Evolutionary conservation across 73 alveolate genomes (phyloP), one percentile per base, ranked within the genome.

Genomic region (Paramecium sonneborni): DNA sequence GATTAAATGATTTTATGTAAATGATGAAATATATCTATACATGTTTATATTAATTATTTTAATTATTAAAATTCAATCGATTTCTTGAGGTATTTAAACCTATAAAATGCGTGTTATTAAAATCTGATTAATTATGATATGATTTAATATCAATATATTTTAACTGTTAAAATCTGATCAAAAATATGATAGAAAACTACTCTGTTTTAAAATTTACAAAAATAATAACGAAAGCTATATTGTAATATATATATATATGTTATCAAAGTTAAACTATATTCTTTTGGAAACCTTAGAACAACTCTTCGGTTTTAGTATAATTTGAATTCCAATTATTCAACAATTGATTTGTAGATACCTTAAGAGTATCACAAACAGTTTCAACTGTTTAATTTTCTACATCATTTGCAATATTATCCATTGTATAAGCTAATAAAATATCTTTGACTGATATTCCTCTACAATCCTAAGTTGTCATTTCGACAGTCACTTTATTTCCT

Each of bases 401-500:
- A 62, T 62, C 84, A 30, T 62, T 62, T 26, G 84, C 84, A 62
- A 62, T 32, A 11, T 37, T 74, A 34, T 74, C 87, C 56, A 74
- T 34, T 11, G 87, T 39, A 18, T 37, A 74, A 20, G 87, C 87
- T n/a, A 74, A 15, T 8, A 74, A 74, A 34, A 74, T 11, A 39
- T 74, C 87, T 38, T 74, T 74, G 56, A 74, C 87, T 37, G 87
- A 14, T 14, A 74, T 37, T 9, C 87, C 87, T 15, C 44, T 74
- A 39, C 56, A 37, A 37, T 74, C 87, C n/a, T 28, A 24, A 15
- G 56, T 74, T 37, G 87, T n/a, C 56, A 74, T 34, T 74, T 74
- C 87, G n/a, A 74, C 58, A 21, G 34, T 74, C 34, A 74, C 87
- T 74, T 35, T 74, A 10, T 74, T 74, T 74, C 87, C 87, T 39